Conservation (phyloP, 2,329 filamentous ascomycete genomes). For the Leptoxyphium fumago region DNA sequence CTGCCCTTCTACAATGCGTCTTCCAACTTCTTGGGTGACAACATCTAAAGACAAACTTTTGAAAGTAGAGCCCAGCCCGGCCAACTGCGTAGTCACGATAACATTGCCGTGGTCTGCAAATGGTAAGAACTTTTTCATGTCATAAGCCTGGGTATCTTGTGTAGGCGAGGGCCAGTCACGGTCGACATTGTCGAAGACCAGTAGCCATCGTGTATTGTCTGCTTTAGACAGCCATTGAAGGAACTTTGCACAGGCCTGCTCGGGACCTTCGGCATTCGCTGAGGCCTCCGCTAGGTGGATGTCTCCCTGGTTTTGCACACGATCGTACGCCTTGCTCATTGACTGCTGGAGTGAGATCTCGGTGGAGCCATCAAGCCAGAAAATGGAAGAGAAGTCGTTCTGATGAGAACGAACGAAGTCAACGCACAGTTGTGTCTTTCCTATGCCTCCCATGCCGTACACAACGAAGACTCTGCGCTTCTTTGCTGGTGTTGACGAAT, state of each 20-base stretch:
- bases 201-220: conserved; percentile 19
- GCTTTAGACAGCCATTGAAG: conserved; percentile 11
- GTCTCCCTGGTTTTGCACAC: background rate
- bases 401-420: conserved; percentile 8
- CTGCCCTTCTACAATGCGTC: background rate
- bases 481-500: conserved; percentile 1
- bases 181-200: conserved; percentile 20
- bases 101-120: conserved; percentile 15
- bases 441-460: conserved; percentile 16
- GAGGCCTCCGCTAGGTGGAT: background rate
- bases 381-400: conserved; percentile 15
- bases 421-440: conserved; percentile 15
- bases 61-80: background rate
- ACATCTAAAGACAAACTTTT: background rate
- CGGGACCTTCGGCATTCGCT: background rate
- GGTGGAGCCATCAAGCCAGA: conserved; percentile 21
- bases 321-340: conserved; percentile 5
- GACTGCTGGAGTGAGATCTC: conserved; percentile 18
- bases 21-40: background rate
- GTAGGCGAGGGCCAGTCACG: background rate
- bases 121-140: conserved; percentile 3
- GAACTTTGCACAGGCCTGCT: background rate
- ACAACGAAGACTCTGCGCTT: conserved; percentile 10
- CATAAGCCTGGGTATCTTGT: background rate
- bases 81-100: conserved; percentile 17